Base-by-base conservation (phyloP, 306 rosid species). In the Vigna unguiculata region DNA sequence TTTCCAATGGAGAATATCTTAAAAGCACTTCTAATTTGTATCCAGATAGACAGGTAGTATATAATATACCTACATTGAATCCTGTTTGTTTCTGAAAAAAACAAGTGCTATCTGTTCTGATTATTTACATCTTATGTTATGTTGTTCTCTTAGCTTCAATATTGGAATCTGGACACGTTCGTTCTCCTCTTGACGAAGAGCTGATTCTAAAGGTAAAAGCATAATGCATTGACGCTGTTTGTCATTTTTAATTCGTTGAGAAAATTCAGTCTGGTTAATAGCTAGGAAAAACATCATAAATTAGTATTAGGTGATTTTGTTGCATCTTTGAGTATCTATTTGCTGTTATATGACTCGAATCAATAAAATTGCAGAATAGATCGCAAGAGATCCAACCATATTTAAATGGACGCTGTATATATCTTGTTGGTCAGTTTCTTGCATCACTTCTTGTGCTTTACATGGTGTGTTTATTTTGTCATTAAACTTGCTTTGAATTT, bases 341-440 rank as follows among this genome's bases (percentile, higher is more conserved):
- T 67, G 55, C 16, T 69, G 38, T 72, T 62, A 59, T 81, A 94
- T 91, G 45, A 89, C 91, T 75, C 69, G 80, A 87, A 78, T 81
- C 84, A 67, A 38, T 80, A 74, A 78, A 84, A 64, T 85, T 92
- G 93, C 97, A 96, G 99, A 89, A 64, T 52, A 89, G 75, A 69
- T 82, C 88, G 17, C 90, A 87, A 82, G 93, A 83, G 88, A 81
- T 89, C 79, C 76, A 80, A 79, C 89, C 96, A 46, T 83, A 86
- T 91, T 82, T 96, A 84, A 81, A 22, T 83, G 96, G 99, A 47
- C 99, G 96, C 77, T 89, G 96, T 81, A 85, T 96, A 78, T 96
- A 89, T 89, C 93, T 96, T 81, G 99, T 95, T 75, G 99, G 99
- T 95, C 43, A 86, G 97, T 89, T 80, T 86, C 79, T 82, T 82